Evolutionary conservation across 306 rosid genomes (phyloP).

Genomic region (Mucuna pruriens): DNA sequence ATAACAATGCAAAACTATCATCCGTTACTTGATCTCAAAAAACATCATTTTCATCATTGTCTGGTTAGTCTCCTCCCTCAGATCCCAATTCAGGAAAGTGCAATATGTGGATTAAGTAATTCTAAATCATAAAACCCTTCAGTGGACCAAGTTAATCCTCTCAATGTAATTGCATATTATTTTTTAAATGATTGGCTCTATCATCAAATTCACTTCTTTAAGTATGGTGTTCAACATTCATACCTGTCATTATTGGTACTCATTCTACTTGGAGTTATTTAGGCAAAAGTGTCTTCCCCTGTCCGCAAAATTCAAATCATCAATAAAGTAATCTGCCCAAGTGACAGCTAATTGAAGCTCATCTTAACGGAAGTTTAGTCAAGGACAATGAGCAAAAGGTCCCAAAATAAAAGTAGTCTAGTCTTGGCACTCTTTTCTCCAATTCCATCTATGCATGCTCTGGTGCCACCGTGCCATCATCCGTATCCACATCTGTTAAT

Average conservation of each 20-base stretch:
- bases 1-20: slow-evolving; percentile 14
- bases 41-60: slow-evolving; percentile 22
- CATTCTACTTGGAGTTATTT: background rate
- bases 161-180: slow-evolving; percentile 1
- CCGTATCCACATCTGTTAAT: slow-evolving; percentile 1
- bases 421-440: background rate
- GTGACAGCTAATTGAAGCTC: background rate
- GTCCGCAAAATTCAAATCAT: background rate
- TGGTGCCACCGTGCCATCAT: background rate
- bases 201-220: background rate
- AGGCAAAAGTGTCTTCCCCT: background rate
- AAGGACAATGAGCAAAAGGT: slow-evolving; percentile 9
- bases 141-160: background rate
- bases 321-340: background rate
- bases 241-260: background rate
- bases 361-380: background rate
- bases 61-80: slow-evolving; percentile 14
- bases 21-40: slow-evolving; percentile 10
- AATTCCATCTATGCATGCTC: background rate
- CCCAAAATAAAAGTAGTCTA: background rate
- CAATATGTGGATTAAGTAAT: slow-evolving; percentile 12
- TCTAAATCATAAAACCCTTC: slow-evolving; percentile 19
- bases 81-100: slow-evolving; percentile 13
- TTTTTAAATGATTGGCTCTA: slow-evolving; percentile 33
- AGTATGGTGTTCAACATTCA: background rate